Conservation (phyloP, 495 filamentous ascomycete genomes). For the Massariosphaeria phaeospora region DNA sequence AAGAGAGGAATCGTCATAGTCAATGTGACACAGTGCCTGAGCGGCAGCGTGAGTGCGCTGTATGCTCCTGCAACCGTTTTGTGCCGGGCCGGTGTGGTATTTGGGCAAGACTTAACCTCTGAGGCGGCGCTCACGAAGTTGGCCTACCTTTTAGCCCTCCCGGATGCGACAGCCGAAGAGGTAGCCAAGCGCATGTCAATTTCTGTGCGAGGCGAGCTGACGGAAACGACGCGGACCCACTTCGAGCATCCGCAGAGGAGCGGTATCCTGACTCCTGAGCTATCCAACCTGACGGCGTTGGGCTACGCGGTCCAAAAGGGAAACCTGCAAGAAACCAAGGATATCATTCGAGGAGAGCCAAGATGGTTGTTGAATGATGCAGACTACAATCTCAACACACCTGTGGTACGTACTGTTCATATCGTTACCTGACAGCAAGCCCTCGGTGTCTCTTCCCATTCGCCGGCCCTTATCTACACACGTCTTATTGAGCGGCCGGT, state of each 20-base stretch:
- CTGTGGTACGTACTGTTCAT: slow-evolving; percentile 51
- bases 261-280: slow-evolving; percentile 42
- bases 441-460: neutral
- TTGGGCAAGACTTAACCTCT: slow-evolving; percentile 87
- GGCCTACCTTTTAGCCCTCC: slow-evolving; percentile 74
- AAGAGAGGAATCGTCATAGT: slow-evolving; percentile 80
- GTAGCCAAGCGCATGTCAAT: slow-evolving; percentile 67
- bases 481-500: slow-evolving; percentile 11
- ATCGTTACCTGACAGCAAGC: slow-evolving; percentile 20
- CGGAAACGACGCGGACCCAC: slow-evolving; percentile 56
- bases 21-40: slow-evolving; percentile 88
- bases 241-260: slow-evolving; percentile 70
- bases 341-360: slow-evolving; percentile 61
- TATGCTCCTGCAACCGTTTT: slow-evolving; percentile 89
- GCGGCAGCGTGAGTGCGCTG: slow-evolving; percentile 80
- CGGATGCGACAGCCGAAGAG: slow-evolving; percentile 55
- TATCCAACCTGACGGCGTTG: slow-evolving; percentile 62
- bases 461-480: neutral
- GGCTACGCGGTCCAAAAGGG: slow-evolving; percentile 77
- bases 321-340: slow-evolving; percentile 57
- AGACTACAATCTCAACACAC: slow-evolving; percentile 91
- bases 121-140: slow-evolving; percentile 94
- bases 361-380: slow-evolving; percentile 67
- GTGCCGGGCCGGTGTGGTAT: slow-evolving; percentile 83
- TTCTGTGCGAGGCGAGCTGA: slow-evolving; percentile 81